A percentile compares a stretch with the other conserved stretches of the same genome.
phyloP scores from a whole-genome alignment of 1,284 basidiomycete species.

The Ustilago tritici region DNA sequence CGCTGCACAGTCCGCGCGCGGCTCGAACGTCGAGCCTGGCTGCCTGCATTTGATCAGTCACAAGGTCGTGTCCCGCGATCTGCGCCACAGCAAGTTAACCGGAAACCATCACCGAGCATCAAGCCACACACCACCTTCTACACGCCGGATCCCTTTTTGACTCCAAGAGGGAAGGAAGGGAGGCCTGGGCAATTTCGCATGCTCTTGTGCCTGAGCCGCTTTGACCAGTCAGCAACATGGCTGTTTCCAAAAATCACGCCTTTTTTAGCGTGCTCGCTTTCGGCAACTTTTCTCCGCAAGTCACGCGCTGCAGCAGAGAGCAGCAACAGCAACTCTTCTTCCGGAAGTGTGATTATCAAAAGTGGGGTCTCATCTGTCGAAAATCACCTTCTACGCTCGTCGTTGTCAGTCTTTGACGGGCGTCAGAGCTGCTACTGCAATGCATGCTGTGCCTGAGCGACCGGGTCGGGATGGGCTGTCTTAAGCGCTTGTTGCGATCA shows the following conservation, averaged over 20 bases:
- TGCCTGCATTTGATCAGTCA: neutral
- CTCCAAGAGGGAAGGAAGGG: neutral
- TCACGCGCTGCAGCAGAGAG: neutral
- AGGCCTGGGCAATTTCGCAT: neutral
- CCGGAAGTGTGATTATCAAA: constrained; percentile 3
- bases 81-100: too few relatives aligned
- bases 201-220: constrained; percentile 4
- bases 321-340: neutral
- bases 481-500: too few relatives aligned
- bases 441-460: neutral
- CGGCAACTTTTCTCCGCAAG: constrained; percentile 16
- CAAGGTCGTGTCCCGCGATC: constrained; percentile 1
- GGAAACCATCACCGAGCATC: neutral
- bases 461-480: neutral
- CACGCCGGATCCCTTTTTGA: neutral
- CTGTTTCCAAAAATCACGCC: neutral
- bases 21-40: constrained; percentile 7
- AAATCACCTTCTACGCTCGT: neutral
- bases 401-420: constrained; percentile 5
- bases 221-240: neutral
- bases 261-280: neutral
- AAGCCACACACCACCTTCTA: constrained; percentile 5
- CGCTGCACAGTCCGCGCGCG: constrained; percentile 5
- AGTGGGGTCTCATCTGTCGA: neutral
- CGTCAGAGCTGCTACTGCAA: neutral